These are phyloP conservation scores for Pseudogymnoascus sp. DNA, from an alignment of 2,329 filamentous ascomycete genomes.

Conservation along the genomic window DNA sequence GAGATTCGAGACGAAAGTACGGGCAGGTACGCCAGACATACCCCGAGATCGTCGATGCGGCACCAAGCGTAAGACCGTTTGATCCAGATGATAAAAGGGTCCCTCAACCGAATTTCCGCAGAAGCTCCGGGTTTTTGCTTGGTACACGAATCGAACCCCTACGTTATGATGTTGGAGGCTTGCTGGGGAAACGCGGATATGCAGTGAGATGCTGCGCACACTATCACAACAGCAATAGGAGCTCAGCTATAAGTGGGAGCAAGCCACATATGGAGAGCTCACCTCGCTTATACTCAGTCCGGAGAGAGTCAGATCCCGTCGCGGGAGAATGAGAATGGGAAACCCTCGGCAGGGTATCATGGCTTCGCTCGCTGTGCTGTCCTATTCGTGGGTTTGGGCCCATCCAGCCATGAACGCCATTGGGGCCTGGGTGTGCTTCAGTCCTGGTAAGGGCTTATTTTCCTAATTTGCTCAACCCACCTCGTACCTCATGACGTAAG, in stretches of 20 bases:
- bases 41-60: neutral
- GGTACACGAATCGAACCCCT: neutral
- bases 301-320: neutral
- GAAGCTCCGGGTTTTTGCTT: neutral
- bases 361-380: neutral
- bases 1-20: slow-evolving; percentile 7
- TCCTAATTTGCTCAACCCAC: neutral
- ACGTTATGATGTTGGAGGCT: neutral
- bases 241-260: neutral
- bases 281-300: neutral
- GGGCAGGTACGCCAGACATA: neutral
- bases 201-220: neutral
- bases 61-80: neutral
- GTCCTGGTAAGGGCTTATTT: slow-evolving; percentile 6
- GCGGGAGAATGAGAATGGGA: neutral
- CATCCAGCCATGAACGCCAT: slow-evolving; percentile 4
- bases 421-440: neutral
- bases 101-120: neutral
- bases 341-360: neutral
- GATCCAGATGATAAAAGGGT: neutral
- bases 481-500: neutral
- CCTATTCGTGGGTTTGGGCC: neutral
- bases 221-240: neutral
- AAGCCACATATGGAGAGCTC: neutral
- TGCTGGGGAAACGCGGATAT: neutral